Evolutionary conservation across 305 asterid species (phyloP).

Genomic region (Solanum hybrid): DNA sequence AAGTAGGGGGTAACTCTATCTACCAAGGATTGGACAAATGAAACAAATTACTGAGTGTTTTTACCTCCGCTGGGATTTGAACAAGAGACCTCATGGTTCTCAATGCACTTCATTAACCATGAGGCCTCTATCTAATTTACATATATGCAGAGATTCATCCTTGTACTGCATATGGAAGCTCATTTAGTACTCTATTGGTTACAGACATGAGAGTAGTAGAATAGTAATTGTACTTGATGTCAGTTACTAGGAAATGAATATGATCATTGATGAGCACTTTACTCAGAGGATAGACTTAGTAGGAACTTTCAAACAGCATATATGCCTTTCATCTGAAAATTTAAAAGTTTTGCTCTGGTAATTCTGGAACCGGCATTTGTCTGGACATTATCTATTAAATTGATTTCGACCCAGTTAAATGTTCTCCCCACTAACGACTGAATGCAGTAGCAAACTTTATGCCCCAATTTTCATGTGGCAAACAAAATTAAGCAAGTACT

Average conservation of each 20-base stretch:
- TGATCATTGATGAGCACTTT: neutral
- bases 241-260: neutral
- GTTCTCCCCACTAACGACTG: neutral
- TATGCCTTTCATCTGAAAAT: slow-evolving; percentile 2
- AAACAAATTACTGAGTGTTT: neutral
- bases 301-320: neutral
- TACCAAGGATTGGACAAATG: neutral
- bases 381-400: neutral
- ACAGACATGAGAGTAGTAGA: neutral
- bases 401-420: neutral
- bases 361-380: neutral
- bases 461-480: neutral
- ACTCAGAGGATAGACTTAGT: neutral
- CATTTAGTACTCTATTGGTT: neutral
- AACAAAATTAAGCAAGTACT: neutral
- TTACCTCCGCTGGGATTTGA: neutral
- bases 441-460: neutral
- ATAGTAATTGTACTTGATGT: neutral
- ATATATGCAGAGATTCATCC: neutral
- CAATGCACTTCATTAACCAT: neutral
- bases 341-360: neutral
- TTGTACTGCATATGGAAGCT: neutral
- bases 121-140: neutral
- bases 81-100: neutral
- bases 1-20: neutral